These are phyloP conservation scores for Malassezia obtusa DNA, from an alignment of 1,284 basidiomycete species.

Conservation along the genomic window DNA sequence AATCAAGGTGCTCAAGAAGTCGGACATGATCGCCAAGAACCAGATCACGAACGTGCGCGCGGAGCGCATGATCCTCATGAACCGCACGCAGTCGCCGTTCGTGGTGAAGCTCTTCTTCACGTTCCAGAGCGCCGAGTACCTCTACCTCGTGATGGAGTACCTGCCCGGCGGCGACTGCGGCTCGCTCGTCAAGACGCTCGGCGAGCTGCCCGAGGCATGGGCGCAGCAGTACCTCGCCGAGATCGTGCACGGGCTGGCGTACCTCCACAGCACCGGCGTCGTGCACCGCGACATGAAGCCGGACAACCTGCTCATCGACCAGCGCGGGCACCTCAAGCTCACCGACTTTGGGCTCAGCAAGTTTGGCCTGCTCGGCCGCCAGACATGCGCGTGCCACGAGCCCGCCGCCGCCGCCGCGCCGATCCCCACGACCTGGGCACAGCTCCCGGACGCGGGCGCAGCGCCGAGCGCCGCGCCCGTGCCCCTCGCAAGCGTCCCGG, in stretches of 20 bases:
- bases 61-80: slow-evolving; percentile 98
- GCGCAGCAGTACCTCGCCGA: slow-evolving; percentile 91
- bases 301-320: slow-evolving; percentile 92
- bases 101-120: slow-evolving; percentile 52
- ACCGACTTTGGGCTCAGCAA: slow-evolving; percentile 96
- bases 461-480: slow-evolving; percentile 1
- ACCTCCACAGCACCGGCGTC: slow-evolving; percentile 82
- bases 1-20: slow-evolving; percentile 98
- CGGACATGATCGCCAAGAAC: slow-evolving; percentile 99
- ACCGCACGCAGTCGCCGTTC: slow-evolving; percentile 96
- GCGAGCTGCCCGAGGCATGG: slow-evolving; percentile 89
- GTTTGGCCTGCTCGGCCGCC: slow-evolving; percentile 91
- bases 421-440: slow-evolving; percentile 17
- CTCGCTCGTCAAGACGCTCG: slow-evolving; percentile 88
- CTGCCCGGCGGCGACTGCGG: slow-evolving; percentile 86
- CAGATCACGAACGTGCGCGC: slow-evolving; percentile 99
- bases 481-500: slow-evolving; percentile 51
- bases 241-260: slow-evolving; percentile 85
- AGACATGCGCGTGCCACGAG: slow-evolving; percentile 48
- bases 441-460: background rate
- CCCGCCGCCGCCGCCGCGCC: background rate
- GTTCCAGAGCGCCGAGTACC: slow-evolving; percentile 50
- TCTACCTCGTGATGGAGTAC: slow-evolving; percentile 52
- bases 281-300: slow-evolving; percentile 98
- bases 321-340: slow-evolving; percentile 87